These are phyloP conservation scores for Neohortaea acidophila DNA, from an alignment of 495 filamentous ascomycete species.

Conservation along the genomic window DNA sequence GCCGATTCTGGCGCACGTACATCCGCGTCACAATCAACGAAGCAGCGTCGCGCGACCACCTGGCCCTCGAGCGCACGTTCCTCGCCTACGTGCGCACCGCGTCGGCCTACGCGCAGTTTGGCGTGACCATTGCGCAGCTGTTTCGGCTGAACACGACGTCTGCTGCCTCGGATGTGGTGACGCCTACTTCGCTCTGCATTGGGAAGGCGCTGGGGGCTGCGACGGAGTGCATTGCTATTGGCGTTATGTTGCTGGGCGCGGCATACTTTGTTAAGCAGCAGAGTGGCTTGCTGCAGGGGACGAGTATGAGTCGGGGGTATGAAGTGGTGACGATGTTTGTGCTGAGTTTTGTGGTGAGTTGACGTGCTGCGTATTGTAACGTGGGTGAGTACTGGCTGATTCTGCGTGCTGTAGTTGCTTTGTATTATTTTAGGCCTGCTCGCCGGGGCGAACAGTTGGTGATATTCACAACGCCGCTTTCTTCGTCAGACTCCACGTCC, in stretches of 20 bases:
- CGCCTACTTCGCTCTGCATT: not conserved
- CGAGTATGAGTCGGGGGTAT: not conserved
- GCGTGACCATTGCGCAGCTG: not conserved
- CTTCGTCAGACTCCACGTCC: constrained; percentile 17
- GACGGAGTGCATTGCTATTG: not conserved
- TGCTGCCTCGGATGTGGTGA: not conserved
- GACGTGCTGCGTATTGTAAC: not conserved
- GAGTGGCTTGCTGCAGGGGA: not conserved
- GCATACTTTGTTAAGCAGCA: not conserved
- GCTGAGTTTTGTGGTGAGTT: not conserved
- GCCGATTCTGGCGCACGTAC: not conserved
- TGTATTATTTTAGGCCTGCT: not conserved
- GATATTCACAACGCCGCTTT: constrained; percentile 3
- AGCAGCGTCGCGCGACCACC: not conserved
- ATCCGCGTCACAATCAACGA: not conserved
- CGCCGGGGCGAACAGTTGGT: no score
- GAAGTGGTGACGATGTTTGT: not conserved
- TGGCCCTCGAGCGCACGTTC: not conserved
- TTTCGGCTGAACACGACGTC: not conserved
- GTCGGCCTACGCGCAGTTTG: not conserved
- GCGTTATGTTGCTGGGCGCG: not conserved
- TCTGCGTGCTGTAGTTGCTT: not conserved
- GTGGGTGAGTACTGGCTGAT: not conserved
- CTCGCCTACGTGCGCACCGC: not conserved
- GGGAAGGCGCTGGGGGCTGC: not conserved